Evolutionary conservation across 2,329 filamentous ascomycete genomes (phyloP), one percentile per base, ranked within the genome.

Genomic region (Fusarium verticillioides): DNA sequence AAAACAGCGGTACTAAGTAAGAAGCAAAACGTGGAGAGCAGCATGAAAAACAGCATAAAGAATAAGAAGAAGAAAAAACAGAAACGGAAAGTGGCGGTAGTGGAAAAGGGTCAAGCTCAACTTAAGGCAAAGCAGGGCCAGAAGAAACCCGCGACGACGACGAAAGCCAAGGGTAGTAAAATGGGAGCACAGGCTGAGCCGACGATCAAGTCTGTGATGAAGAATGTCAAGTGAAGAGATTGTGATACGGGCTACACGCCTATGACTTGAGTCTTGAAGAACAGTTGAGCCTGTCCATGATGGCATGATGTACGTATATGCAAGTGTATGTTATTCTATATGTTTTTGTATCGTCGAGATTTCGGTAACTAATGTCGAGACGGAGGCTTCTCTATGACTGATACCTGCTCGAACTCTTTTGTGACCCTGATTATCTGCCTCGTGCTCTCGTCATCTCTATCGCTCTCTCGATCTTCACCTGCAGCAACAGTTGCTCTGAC

Each of bases 401-500:
- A 56, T 21, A 10, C 8, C 19, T 57, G 49, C 4, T 57, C 30
- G 2, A 61, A 21, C 5, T 42, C 30, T 19, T 39, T 66, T 4
- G 39, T 70, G 2, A 71, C 61, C 5, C 39, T 61, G 10, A 70
- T 70, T 8, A 71, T 71, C 15, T 43, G 36, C 26, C 47, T 66
- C 2, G 68, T 71, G 21, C 68, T 70, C 21, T 71, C 61, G 4
- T 66, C 56, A 16, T 71, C 66, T 7, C 46, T 60, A 7, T 26
- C 52, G 18, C 60, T 66, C 4, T 62, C 66, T 5, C 40, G 37
- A 9, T 71, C 56, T 5, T 61, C 66, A 1, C 61, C 66, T 3
- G 23, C 56, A 11, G 30, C 34, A 12, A 57, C 23, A 4, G 34
- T 61, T 1, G 36, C 42, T 15, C 52, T 26, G 8, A 66, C 26